Base-by-base conservation (phyloP, 306 rosid species). In the Carpinus viminea region DNA sequence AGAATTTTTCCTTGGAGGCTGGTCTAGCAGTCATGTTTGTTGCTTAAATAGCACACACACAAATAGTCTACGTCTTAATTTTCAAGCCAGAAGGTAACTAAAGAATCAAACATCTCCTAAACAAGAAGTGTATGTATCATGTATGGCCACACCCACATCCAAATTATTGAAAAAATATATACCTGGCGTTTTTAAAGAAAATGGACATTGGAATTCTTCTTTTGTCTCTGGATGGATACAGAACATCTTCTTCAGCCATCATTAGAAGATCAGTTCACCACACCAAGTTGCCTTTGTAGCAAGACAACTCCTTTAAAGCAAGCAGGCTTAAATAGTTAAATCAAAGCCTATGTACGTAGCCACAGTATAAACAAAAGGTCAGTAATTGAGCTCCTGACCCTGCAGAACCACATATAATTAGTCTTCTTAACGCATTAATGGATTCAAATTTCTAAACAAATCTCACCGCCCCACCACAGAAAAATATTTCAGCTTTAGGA, bases 151-250 rank as follows among this genome's bases (percentile, higher is more conserved):
- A 21, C 4, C 20, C 26, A 60, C 78, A 24, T 7, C 20, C 26
- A 60, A 17, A 20, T 51, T 7, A 47, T 61, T 1, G 26, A 18
- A 75, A 47, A 21, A 47, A 56, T 1, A 31, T 85, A 92, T 85
- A 92, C 98, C 97, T 87, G 66, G 80, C 82, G 81, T 90, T 89
- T 86, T 92, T 88, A 60, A 92, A 94, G 83, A 92, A 90, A 78
- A 84, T 75, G 75, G 68, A 81, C 38, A 85, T 31, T 54, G 95
- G 91, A 31, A 81, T 72, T 74, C 75, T 92, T 80, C 82, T 79
- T 85, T 80, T 79, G 69, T 88, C 89, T 60, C 82, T 83, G 26
- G 64, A 60, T 36, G 89, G 57, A 88, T 76, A 84, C 51, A 82
- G 52, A 53, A 55, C 76, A 61, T 76, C 85, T 79, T 87, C 88